These are phyloP conservation scores for Verbascum thapsus DNA, from an alignment of 257 asterid genomes.

Conservation along the genomic window DNA sequence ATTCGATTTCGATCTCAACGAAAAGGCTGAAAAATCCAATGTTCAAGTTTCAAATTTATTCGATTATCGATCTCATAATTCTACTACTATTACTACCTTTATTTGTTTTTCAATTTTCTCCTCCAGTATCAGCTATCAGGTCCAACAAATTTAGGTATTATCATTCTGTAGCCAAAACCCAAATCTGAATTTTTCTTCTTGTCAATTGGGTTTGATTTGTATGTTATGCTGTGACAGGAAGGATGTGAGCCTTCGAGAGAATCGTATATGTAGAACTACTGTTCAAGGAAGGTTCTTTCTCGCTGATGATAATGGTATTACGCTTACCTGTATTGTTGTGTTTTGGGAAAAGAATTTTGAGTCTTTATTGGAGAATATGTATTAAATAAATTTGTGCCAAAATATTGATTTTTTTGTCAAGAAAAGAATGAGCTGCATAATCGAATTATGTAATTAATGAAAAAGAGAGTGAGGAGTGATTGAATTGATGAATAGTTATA, in stretches of 20 bases:
- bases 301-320: constrained; percentile 81
- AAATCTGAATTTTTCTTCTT: constrained; percentile 1
- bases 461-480: no score
- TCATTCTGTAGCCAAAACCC: constrained; percentile 1
- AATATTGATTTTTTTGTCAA: no score
- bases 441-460: no score
- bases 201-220: constrained; percentile 21
- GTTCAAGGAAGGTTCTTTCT: constrained; percentile 86
- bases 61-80: constrained; percentile 23
- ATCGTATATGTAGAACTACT: constrained; percentile 65
- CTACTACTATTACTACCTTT: constrained; percentile 30
- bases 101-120: constrained; percentile 37
- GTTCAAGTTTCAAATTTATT: constrained; percentile 19
- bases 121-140: constrained; percentile 60
- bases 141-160: constrained; percentile 18
- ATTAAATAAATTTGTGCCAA: no score
- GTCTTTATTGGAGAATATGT: no score
- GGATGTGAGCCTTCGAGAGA: constrained; percentile 57
- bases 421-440: no score
- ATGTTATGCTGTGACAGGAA: constrained; percentile 45
- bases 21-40: constrained; percentile 17
- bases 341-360: no score
- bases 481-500: no score
- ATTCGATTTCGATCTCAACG: constrained; percentile 24
- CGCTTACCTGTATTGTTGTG: no score